phyloP scores from a whole-genome alignment of 2,329 filamentous ascomycete genomes.

The Botrytis elliptica region DNA sequence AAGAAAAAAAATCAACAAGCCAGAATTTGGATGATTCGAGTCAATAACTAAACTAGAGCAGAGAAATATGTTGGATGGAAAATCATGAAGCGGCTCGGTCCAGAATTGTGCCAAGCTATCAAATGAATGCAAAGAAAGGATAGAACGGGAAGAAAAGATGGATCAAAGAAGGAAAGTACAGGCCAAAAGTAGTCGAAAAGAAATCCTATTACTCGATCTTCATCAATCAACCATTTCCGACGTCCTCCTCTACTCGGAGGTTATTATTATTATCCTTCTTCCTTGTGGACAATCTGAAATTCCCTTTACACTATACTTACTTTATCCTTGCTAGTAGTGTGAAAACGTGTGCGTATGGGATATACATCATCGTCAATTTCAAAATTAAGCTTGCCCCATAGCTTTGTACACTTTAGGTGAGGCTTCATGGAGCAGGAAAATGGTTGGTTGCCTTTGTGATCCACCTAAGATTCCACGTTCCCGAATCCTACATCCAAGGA shows the following conservation, averaged over 20 bases:
- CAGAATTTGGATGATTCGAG: background rate
- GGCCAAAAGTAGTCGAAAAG: background rate
- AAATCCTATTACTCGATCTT: background rate
- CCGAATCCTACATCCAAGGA: background rate
- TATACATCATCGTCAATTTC: conserved; percentile 7
- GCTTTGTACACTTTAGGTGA: background rate
- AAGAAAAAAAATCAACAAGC: background rate
- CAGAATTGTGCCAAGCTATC: background rate
- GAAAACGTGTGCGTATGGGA: conserved; percentile 10
- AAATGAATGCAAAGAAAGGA: background rate
- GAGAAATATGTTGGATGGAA: background rate
- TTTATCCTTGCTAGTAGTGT: background rate
- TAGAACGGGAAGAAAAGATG: background rate
- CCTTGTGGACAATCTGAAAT: background rate
- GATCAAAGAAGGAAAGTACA: background rate
- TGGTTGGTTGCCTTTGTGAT: background rate
- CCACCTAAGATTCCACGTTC: background rate
- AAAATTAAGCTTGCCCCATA: background rate
- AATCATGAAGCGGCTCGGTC: background rate
- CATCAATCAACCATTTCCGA: background rate
- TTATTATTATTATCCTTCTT: background rate
- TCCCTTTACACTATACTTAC: background rate
- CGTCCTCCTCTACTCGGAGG: background rate
- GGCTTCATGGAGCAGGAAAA: background rate
- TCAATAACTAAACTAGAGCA: background rate